Percentiles rank a stretch among this genome's conserved stretches.
phyloP scores from a whole-genome alignment of 2,329 filamentous ascomycete genomes.

The Claviceps fusiformis region DNA sequence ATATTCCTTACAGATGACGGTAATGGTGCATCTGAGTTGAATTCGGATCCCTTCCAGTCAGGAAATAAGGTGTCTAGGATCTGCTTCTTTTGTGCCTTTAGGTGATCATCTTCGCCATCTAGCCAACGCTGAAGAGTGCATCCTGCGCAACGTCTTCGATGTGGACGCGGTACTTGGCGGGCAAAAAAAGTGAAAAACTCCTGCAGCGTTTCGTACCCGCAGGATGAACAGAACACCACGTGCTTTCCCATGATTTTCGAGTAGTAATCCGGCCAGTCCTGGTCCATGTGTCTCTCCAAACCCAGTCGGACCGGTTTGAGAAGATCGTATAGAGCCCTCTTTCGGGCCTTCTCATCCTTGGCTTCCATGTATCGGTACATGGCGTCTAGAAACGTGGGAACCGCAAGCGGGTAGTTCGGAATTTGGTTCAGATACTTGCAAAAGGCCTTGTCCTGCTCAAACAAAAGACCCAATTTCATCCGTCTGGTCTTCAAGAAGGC shows the following conservation, averaged over 20 bases:
- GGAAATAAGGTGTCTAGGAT: slow-evolving; percentile 14
- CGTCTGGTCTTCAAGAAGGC: slow-evolving; percentile 19
- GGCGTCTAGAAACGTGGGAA: slow-evolving; percentile 20
- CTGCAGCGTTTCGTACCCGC: slow-evolving; percentile 19
- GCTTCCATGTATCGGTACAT: slow-evolving; percentile 14
- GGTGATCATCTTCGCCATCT: slow-evolving; percentile 19
- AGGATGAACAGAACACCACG: slow-evolving; percentile 19
- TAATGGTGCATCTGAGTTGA: slow-evolving; percentile 21
- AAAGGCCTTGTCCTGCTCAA: slow-evolving; percentile 18
- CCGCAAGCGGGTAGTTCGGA: slow-evolving; percentile 16
- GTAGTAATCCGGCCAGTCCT: slow-evolving; percentile 15
- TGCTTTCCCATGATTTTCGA: slow-evolving; percentile 11
- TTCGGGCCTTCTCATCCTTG: slow-evolving; percentile 2
- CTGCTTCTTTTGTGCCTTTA: slow-evolving; percentile 10
- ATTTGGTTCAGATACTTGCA: slow-evolving; percentile 16
- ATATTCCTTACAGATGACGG: slow-evolving; percentile 8
- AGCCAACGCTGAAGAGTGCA: slow-evolving; percentile 16
- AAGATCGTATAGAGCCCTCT: slow-evolving; percentile 17
- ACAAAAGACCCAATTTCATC: slow-evolving; percentile 18
- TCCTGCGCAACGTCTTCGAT: slow-evolving; percentile 15
- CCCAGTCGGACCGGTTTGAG: slow-evolving; percentile 19
- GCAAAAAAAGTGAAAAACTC: slow-evolving; percentile 15
- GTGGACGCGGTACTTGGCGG: slow-evolving; percentile 2
- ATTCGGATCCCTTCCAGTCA: slow-evolving; percentile 11
- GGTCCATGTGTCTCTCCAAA: slow-evolving; percentile 8